Percentiles rank a stretch among this genome's conserved stretches.
phyloP scores from a whole-genome alignment of 306 rosid species.

The Corylus americana region DNA sequence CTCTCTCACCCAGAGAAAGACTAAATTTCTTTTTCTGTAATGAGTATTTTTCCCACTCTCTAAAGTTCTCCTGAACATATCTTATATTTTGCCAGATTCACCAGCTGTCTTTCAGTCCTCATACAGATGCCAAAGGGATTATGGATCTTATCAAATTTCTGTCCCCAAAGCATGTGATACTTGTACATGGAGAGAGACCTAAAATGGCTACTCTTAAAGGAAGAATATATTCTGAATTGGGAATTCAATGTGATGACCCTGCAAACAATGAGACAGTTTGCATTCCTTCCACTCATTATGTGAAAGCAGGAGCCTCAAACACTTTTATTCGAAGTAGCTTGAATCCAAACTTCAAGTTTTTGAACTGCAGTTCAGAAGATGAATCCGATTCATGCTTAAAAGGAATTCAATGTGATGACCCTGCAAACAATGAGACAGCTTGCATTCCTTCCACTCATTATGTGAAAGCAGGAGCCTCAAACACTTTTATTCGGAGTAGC shows the following conservation, averaged over 20 bases:
- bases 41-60: conserved; percentile 13
- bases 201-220: conserved; percentile 75
- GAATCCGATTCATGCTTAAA: conserved; percentile 22
- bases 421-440: conserved; percentile 74
- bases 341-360: conserved; percentile 72
- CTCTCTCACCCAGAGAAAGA: neutral
- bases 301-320: conserved; percentile 56
- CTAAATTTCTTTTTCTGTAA: neutral
- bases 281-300: conserved; percentile 54
- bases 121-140: conserved; percentile 91
- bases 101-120: conserved; percentile 92
- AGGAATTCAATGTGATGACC: conserved; percentile 69
- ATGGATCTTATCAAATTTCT: conserved; percentile 94
- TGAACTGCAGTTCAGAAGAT: conserved; percentile 39
- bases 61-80: conserved; percentile 9
- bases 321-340: conserved; percentile 52
- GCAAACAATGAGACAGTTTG: conserved; percentile 68
- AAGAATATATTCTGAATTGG: conserved; percentile 75
- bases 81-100: conserved; percentile 68
- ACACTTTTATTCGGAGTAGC: conserved; percentile 51
- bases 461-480: conserved; percentile 56
- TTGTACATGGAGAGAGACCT: conserved; percentile 93
- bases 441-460: conserved; percentile 55
- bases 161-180: conserved; percentile 83
- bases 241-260: conserved; percentile 75